Evolutionary conservation across 225 moss, liverwort and hornwort species (phyloP), one percentile per base, ranked within the genome.

Genomic region (Physcomitrellopsis africana): DNA sequence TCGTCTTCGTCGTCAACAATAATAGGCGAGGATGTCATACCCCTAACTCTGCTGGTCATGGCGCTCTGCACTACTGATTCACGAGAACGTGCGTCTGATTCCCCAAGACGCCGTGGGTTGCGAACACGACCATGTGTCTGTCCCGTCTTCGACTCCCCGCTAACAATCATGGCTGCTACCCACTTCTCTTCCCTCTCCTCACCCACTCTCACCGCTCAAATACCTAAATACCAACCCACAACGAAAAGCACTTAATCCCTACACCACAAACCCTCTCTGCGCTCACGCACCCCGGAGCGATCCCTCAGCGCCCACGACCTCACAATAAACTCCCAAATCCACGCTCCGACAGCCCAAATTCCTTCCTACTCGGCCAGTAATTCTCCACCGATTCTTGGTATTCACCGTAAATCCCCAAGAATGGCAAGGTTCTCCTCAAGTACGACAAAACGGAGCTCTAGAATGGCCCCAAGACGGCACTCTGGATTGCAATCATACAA

Each of bases 1-100:
- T 88, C 88, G 59, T 85, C 88, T 12, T 88, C 87, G 46, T 87
- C 88, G 47, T 85, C 88, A 9, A 85, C 75, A 43, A 87, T 24
- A 51, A 80, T 85, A n/a, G 79, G 76, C 45, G 65, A 47, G 3
- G 72, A 52, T 13, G 77, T 58, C 55, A 73, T 61, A 11, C 57
- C 80, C 53, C 64, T 29, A 27, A 71, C 51, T 16, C 72, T 24
- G 20, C 51, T 55, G 2, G 44, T 75, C 51, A 75, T 55, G 20
- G 63, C 20, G 24, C 59, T 75, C 60, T 60, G 51, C 56, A 45
- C 53, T 60, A 19, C 78, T 37, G 63, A 44, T 52, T 81, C 86
- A 32, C 76, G 78, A 20, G 71, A 16, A 24, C 80, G 68, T 58
- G 22, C 27, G 23, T 66, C 79, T 9, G 47, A 65, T 26, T 75